phyloP scores from a whole-genome alignment of 2,329 filamentous ascomycete species.

The Aspergillus sergii region DNA sequence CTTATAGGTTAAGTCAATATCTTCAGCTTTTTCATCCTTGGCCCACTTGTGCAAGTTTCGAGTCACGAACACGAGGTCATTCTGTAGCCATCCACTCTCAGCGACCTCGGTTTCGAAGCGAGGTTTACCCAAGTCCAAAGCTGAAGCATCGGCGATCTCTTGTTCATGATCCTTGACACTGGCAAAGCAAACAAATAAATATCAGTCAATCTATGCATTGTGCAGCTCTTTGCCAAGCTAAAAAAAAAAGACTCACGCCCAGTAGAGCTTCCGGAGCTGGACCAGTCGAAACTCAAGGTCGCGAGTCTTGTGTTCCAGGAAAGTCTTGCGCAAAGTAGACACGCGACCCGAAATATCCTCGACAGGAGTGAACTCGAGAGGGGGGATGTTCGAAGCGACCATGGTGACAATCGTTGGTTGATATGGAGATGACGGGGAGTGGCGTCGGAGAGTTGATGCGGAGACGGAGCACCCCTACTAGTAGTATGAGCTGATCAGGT shows the following conservation, averaged over 20 bases:
- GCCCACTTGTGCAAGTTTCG: constrained; percentile 79
- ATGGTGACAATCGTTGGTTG: constrained; percentile 24
- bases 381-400: constrained; percentile 38
- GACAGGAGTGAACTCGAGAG: constrained; percentile 64
- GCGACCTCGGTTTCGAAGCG: constrained; percentile 71
- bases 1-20: constrained; percentile 69
- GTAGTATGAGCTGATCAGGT: not conserved
- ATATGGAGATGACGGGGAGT: not conserved
- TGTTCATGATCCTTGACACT: constrained; percentile 74
- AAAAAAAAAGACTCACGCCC: constrained; percentile 61
- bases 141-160: constrained; percentile 73
- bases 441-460: not conserved
- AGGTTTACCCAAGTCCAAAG: constrained; percentile 77
- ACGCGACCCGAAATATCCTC: constrained; percentile 67
- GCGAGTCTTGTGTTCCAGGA: constrained; percentile 78
- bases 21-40: constrained; percentile 74
- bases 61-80: constrained; percentile 77
- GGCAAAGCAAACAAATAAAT: constrained; percentile 1
- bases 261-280: constrained; percentile 93
- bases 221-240: not conserved
- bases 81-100: constrained; percentile 77
- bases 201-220: constrained; percentile 15
- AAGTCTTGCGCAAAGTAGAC: constrained; percentile 67
- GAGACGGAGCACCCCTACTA: not conserved
- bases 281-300: constrained; percentile 77